Evolutionary conservation across 495 filamentous ascomycete genomes (phyloP).

Genomic region (Sphaerosporella brunnea): DNA sequence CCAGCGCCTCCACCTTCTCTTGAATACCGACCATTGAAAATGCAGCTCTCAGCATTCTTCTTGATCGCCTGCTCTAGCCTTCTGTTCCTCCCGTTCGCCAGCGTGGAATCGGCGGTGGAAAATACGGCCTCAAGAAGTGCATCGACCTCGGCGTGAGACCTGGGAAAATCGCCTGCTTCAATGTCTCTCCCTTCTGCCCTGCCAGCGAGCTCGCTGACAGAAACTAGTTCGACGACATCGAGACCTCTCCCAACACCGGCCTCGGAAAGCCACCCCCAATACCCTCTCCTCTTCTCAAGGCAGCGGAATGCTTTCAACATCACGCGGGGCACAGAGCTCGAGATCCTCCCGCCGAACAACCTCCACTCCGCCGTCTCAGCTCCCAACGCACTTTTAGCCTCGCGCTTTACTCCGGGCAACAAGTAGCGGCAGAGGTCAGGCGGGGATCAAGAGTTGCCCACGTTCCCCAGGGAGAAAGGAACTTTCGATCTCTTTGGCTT

Average conservation of each 20-base stretch:
- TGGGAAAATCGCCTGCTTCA: conserved; percentile 17
- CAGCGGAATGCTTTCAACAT: conserved; percentile 17
- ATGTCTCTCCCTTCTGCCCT: conserved; percentile 5
- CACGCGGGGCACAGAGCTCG: conserved; percentile 10
- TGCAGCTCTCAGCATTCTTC: neutral
- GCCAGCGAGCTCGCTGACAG: neutral
- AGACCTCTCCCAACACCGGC: conserved; percentile 5
- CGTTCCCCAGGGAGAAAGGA: conserved; percentile 1
- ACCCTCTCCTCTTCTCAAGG: conserved; percentile 3
- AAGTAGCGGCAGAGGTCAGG: neutral
- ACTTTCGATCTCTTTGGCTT: conserved; percentile 20
- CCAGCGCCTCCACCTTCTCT: too few relatives aligned
- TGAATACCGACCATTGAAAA: too few relatives aligned
- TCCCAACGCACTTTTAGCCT: conserved; percentile 27
- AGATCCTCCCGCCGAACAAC: conserved; percentile 13
- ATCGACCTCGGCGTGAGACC: conserved; percentile 7
- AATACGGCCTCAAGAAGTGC: conserved; percentile 15
- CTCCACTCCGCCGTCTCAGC: conserved; percentile 18
- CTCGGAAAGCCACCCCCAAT: conserved; percentile 4
- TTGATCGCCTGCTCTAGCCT: neutral
- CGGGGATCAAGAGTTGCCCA: too few relatives aligned
- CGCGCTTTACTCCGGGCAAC: conserved; percentile 14
- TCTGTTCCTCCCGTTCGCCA: neutral
- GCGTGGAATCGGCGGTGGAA: conserved; percentile 13
- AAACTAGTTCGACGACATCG: conserved; percentile 12